phyloP scores from a whole-genome alignment of 257 asterid genomes.

The Fraxinus cuspidata region DNA sequence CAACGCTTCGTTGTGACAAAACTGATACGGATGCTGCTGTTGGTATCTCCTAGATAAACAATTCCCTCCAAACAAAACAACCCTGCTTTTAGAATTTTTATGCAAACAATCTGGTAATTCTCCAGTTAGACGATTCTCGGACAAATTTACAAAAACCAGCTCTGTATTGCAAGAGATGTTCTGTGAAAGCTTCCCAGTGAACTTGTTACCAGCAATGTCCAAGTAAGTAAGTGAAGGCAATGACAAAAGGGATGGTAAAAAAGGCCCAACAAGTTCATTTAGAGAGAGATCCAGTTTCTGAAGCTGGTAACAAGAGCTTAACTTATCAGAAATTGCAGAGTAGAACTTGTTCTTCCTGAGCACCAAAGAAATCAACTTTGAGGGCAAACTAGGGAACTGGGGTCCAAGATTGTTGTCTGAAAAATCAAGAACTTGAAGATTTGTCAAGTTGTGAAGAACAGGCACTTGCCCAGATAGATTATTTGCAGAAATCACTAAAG shows the following conservation, averaged over 20 bases:
- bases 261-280: constrained; percentile 58
- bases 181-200: constrained; percentile 61
- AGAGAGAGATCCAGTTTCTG: constrained; percentile 61
- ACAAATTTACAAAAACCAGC: constrained; percentile 54
- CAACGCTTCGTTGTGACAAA: constrained; percentile 76
- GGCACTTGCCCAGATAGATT: constrained; percentile 59
- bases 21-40: constrained; percentile 54
- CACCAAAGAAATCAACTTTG: constrained; percentile 55
- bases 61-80: constrained; percentile 55
- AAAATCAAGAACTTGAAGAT: constrained; percentile 78
- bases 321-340: constrained; percentile 41
- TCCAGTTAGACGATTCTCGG: constrained; percentile 68
- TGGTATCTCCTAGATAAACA: constrained; percentile 47
- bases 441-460: constrained; percentile 45
- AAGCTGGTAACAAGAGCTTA: constrained; percentile 59
- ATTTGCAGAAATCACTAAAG: constrained; percentile 55
- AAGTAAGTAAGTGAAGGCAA: constrained; percentile 62
- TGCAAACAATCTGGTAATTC: constrained; percentile 70
- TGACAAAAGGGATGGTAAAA: constrained; percentile 47
- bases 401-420: constrained; percentile 71
- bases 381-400: constrained; percentile 55
- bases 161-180: constrained; percentile 59
- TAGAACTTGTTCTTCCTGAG: constrained; percentile 65
- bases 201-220: constrained; percentile 67
- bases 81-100: constrained; percentile 14